Conservation (phyloP, 164 flowering plant genomes). For the Berberis vulgaris region DNA sequence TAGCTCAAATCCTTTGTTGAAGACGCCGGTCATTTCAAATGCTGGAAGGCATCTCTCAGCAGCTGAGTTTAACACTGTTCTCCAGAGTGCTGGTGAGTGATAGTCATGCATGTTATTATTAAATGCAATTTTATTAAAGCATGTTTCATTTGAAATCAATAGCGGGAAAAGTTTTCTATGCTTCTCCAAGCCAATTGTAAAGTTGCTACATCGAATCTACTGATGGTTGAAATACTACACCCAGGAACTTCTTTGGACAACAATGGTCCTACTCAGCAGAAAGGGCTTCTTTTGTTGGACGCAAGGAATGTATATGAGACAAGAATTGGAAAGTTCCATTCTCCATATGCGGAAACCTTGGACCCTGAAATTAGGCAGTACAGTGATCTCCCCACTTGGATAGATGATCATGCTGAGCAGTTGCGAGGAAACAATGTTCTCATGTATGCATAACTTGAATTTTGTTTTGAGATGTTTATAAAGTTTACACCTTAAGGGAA, state of each 20-base stretch:
- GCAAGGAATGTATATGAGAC: constrained; percentile 95
- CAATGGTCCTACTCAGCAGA: constrained; percentile 15
- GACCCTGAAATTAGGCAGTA: constrained; percentile 92
- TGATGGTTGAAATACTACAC: constrained; percentile 2
- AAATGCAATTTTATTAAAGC: neutral
- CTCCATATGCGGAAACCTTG: constrained; percentile 63
- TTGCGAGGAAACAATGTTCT: constrained; percentile 63
- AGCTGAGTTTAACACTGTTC: constrained; percentile 71
- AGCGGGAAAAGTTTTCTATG: too few species aligned
- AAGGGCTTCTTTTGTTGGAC: constrained; percentile 57
- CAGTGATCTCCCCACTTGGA: constrained; percentile 87
- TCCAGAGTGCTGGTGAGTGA: constrained; percentile 52
- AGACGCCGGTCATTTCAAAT: constrained; percentile 55
- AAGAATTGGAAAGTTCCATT: constrained; percentile 79
- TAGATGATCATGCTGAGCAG: constrained; percentile 56
- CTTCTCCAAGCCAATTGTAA: neutral
- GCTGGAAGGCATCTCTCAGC: constrained; percentile 92
- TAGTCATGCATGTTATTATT: neutral
- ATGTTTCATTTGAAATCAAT: too few species aligned
- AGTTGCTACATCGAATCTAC: neutral
- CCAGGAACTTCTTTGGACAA: constrained; percentile 28
- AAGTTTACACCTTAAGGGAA: neutral
- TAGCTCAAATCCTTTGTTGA: constrained; percentile 49
- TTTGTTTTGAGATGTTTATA: neutral
- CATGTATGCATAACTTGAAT: constrained; percentile 45